phyloP scores from a whole-genome alignment of 345 rosid species.

The Acer campestre region DNA sequence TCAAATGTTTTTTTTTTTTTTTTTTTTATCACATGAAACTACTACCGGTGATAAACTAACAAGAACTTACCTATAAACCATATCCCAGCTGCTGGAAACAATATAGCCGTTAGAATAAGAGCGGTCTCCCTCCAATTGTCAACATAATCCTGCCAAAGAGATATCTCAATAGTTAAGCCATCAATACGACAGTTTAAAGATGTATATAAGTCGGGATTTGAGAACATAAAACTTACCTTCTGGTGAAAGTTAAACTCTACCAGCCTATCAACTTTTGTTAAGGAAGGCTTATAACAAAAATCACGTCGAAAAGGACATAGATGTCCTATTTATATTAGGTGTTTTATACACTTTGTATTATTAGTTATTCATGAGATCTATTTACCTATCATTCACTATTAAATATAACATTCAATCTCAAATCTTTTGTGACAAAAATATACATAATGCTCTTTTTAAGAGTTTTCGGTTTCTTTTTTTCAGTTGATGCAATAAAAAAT shows the following conservation, averaged over 20 bases:
- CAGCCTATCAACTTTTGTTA: not conserved
- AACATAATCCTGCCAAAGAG: conserved; percentile 58
- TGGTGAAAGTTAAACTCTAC: not conserved
- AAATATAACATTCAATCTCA: too few species aligned
- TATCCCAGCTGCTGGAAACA: conserved; percentile 83
- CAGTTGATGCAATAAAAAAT: too few species aligned
- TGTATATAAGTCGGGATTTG: not conserved
- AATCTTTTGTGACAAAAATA: too few species aligned
- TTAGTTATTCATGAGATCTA: too few species aligned
- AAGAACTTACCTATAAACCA: conserved; percentile 70
- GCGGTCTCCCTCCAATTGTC: conserved; percentile 89
- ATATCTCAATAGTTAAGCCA: conserved; percentile 9
- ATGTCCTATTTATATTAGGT: not conserved
- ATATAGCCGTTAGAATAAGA: conserved; percentile 70
- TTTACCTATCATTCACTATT: too few species aligned
- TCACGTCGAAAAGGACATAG: not conserved
- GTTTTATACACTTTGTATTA: not conserved
- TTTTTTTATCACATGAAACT: not conserved
- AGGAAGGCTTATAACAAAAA: not conserved
- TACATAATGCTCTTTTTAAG: too few species aligned
- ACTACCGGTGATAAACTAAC: not conserved
- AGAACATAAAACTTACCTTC: not conserved
- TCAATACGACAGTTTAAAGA: not conserved
- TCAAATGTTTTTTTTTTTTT: not conserved
- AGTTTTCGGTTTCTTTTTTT: too few species aligned